Percentiles rank a stretch among this genome's conserved stretches.
These are phyloP conservation scores for Fusarium oligoseptatum DNA, from an alignment of 2,329 filamentous ascomycete genomes.

Conservation along the genomic window DNA sequence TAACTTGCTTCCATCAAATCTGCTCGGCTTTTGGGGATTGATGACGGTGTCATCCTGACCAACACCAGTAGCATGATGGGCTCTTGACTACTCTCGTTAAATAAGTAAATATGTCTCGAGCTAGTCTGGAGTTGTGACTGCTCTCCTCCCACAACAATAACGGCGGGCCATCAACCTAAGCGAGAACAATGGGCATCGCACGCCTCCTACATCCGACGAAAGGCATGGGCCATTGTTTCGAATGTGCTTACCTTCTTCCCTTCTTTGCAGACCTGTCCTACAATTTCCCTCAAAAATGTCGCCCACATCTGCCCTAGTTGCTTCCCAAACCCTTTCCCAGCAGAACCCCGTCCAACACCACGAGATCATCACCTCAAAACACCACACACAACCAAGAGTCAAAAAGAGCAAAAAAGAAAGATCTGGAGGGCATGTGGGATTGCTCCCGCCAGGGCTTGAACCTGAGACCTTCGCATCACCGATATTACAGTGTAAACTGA, in stretches of 20 bases:
- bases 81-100: background rate
- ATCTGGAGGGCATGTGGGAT: conserved; percentile 38
- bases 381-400: background rate
- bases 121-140: background rate
- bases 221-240: background rate
- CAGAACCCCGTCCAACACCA: too few relatives aligned
- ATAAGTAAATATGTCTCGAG: background rate
- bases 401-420: conserved; percentile 34
- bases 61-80: background rate
- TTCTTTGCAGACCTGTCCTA: too few relatives aligned
- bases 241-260: too few relatives aligned
- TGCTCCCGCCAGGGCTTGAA: conserved; percentile 51
- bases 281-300: too few relatives aligned
- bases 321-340: too few relatives aligned
- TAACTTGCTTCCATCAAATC: background rate
- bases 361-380: too few relatives aligned
- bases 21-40: background rate
- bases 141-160: background rate
- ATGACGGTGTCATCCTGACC: background rate
- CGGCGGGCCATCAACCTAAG: background rate
- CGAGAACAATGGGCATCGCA: background rate
- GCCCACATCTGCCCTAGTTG: too few relatives aligned
- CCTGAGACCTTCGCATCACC: conserved; percentile 50
- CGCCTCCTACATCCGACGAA: background rate
- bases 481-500: conserved; percentile 13